Evolutionary conservation across 306 rosid genomes (phyloP), one percentile per base, ranked within the genome.

Genomic region (Cotoneaster glaucophyllus): DNA sequence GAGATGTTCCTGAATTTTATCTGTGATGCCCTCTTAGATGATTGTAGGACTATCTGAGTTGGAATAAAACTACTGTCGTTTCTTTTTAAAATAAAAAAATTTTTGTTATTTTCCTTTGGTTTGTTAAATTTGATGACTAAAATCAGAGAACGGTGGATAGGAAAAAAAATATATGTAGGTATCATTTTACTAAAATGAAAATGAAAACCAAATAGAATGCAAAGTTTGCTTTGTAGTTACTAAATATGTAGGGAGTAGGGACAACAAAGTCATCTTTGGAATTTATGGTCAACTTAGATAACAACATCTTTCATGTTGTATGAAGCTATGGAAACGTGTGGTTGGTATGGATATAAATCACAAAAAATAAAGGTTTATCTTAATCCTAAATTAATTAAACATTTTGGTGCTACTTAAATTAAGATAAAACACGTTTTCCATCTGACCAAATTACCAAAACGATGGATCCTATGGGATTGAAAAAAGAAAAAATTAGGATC

Each of bases 311-410:
- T 66, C 12, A 73, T 71, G 63, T 63, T 75, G 68, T 67, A 26
- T 76, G 78, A 4, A 56, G 76, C 70, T 71, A 70, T 70, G 68
- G 81, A 63, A 85, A 81, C 77, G 26, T 39, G 82, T 15, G 80
- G 67, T 64, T 12, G 80, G 63, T 64, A 73, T 77, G 79, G 59
- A 77, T 73, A 70, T 4, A 63, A 71, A 77, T 74, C 76, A 58
- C 58, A 69, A 39, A 58, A 64, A 11, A 7, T 69, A 12, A 48
- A 57, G 18, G 18, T 74, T 79, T 85, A 78, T 77, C 86, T 76
- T 41, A 41, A 37, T 48, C 54, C 54, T 15, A 79, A 66, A 43
- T 29, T 32, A 10, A 19, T 21, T 8, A 65, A 65, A 75, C 10
- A 24, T 43, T 22, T 12, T 1, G 12, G 17, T 64, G 44, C 15